These are phyloP conservation scores for Trichoderma asperellum DNA, from an alignment of 2,329 filamentous ascomycete species.

Conservation along the genomic window DNA sequence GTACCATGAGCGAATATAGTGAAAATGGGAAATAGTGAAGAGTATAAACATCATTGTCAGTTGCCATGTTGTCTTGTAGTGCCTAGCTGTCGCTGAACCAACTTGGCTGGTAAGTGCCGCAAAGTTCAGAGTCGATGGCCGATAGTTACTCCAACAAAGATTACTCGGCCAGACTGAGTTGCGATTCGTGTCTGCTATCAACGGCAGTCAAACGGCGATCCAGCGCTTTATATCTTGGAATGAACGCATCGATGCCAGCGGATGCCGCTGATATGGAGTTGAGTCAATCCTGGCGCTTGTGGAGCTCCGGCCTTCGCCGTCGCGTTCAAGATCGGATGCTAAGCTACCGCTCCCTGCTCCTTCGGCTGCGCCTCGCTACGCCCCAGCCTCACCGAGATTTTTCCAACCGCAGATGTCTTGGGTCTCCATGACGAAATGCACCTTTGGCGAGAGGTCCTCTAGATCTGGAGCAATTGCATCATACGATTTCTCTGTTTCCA, in stretches of 20 bases:
- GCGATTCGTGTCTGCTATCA: not conserved
- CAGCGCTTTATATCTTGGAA: not conserved
- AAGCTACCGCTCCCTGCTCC: slow-evolving; percentile 9
- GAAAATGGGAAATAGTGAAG: slow-evolving; percentile 41
- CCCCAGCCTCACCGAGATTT: slow-evolving; percentile 17
- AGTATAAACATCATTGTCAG: slow-evolving; percentile 32
- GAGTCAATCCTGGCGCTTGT: not conserved
- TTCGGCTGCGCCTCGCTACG: slow-evolving; percentile 22
- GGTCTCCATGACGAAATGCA: slow-evolving; percentile 15
- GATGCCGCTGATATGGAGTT: slow-evolving; percentile 14
- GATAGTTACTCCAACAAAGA: not conserved
- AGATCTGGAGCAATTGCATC: slow-evolving; percentile 18
- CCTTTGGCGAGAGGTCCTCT: not conserved
- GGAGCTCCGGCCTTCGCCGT: slow-evolving; percentile 21
- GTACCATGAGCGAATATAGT: slow-evolving; percentile 40
- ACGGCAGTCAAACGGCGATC: not conserved
- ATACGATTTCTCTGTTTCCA: not conserved
- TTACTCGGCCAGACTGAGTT: not conserved
- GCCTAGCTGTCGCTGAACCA: not conserved
- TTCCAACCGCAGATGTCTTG: not conserved
- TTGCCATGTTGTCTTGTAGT: not conserved
- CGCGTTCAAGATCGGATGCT: slow-evolving; percentile 16
- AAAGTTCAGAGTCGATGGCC: not conserved
- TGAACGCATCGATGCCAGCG: not conserved
- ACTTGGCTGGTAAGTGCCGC: no score